Evolutionary conservation across 129 eudicot species (phyloP), one percentile per base, ranked within the genome.

Genomic region (Silybum marianum): DNA sequence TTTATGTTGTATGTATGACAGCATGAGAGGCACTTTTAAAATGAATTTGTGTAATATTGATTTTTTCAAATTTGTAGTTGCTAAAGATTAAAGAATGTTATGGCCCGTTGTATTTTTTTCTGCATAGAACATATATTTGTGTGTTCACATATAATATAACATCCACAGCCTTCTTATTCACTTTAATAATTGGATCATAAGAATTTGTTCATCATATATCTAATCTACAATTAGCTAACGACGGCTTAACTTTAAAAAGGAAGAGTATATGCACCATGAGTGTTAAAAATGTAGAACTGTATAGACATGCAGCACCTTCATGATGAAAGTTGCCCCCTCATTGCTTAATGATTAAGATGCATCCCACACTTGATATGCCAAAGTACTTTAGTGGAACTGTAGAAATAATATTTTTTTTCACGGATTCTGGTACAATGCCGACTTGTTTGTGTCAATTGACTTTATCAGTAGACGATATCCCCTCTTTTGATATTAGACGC

Each of bases 141-240:
- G 5, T 63, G 69, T 63, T 19, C 69, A 22, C 9, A 21, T 63
- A 21, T 54, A 63, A 8, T 63, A 21, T 21, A 63, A 22, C 69
- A 63, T 63, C 69, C 69, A 21, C 69, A 22, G 69, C 69, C 25
- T 63, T 62, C 69, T 62, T 62, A 62, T 62, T 19, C 28, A 60
- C 11, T 60, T 6, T 60, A 60, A 60, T 60, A 5, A 62, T 21
- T 62, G 11, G 26, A 62, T 21, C 13, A 21, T 62, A 7, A 62
- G 13, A 62, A 62, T 62, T 62, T 62, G 69, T 62, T 60, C n/a
- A 7, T 60, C 25, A 60, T 7, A 6, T 58, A 58, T 58, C 67
- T 60, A n/a, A 18, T 60, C 67, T 60, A 60, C 67, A 60, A 60
- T 58, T 58, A 58, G 23, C 66, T 9, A 54, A n/a, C 6, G 22